These are phyloP conservation scores for Tolypocladium amazonense DNA, from an alignment of 2,329 filamentous ascomycete species.

Conservation along the genomic window DNA sequence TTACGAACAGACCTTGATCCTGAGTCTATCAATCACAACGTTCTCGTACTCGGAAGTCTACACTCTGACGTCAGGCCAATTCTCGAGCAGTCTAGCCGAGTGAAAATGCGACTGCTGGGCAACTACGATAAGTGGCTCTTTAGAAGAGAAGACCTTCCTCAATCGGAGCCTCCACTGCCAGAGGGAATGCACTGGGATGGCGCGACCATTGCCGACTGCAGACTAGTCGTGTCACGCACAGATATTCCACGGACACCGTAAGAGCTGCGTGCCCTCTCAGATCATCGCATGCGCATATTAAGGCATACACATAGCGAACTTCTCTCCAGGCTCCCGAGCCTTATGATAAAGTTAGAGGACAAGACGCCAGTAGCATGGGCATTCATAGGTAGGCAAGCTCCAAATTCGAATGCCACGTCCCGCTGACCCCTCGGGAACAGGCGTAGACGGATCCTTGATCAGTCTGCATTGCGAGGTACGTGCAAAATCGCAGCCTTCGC, in stretches of 20 bases:
- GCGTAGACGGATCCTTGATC: slow-evolving; percentile 50
- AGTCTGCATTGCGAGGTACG: slow-evolving; percentile 48
- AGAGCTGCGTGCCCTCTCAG: slow-evolving; percentile 2
- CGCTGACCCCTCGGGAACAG: slow-evolving; percentile 16
- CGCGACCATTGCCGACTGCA: slow-evolving; percentile 41
- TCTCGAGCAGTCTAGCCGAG: slow-evolving; percentile 12
- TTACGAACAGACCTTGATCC: slow-evolving; percentile 14
- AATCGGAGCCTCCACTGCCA: slow-evolving; percentile 20
- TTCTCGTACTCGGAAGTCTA: slow-evolving; percentile 25
- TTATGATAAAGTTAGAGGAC: slow-evolving; percentile 32
- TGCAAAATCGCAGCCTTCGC: neutral
- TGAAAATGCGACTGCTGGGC: slow-evolving; percentile 15
- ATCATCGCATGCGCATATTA: neutral
- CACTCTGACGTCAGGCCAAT: slow-evolving; percentile 17
- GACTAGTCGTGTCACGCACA: slow-evolving; percentile 42
- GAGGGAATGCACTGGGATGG: slow-evolving; percentile 44
- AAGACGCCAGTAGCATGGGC: slow-evolving; percentile 52
- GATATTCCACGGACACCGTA: slow-evolving; percentile 44
- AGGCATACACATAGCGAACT: slow-evolving; percentile 14
- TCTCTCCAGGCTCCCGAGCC: slow-evolving; percentile 32
- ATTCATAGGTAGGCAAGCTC: slow-evolving; percentile 34
- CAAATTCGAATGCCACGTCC: neutral
- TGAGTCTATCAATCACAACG: slow-evolving; percentile 8
- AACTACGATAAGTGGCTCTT: slow-evolving; percentile 50
- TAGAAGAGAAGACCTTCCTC: slow-evolving; percentile 31